Conservation (phyloP, 768 basidiomycete genomes). For the Naematelia aurantialba region DNA sequence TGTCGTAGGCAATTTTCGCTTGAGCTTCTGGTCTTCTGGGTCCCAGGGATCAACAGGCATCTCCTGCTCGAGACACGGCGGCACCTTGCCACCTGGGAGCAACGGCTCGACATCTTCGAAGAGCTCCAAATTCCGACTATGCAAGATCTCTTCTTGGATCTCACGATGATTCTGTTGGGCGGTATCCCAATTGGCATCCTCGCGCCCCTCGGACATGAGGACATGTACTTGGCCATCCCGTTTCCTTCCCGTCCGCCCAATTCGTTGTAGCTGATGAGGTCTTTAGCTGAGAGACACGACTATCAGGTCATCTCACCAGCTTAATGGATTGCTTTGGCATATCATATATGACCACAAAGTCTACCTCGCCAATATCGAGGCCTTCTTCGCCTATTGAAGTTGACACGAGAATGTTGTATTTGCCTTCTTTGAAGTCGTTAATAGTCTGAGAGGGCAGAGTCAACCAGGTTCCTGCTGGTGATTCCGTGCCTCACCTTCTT, state of each 20-base stretch:
- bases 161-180: slow-evolving; percentile 80
- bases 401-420: slow-evolving; percentile 86
- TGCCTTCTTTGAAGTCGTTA: slow-evolving; percentile 76
- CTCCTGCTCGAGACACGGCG: slow-evolving; percentile 69
- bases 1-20: slow-evolving; percentile 13
- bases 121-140: slow-evolving; percentile 80
- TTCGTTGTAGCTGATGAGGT: slow-evolving; percentile 80
- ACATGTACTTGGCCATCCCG: slow-evolving; percentile 85
- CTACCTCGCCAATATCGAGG: slow-evolving; percentile 95
- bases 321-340: slow-evolving; percentile 93
- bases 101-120: slow-evolving; percentile 88
- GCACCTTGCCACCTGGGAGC: slow-evolving; percentile 71
- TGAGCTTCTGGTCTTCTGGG: slow-evolving; percentile 35
- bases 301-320: slow-evolving; percentile 75
- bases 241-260: slow-evolving; percentile 92
- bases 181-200: slow-evolving; percentile 83
- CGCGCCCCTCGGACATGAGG: slow-evolving; percentile 81
- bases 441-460: slow-evolving; percentile 61
- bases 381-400: slow-evolving; percentile 98
- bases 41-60: slow-evolving; percentile 67
- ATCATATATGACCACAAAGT: slow-evolving; percentile 93
- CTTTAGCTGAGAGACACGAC: no score
- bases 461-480: background rate
- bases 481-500: slow-evolving; percentile 61
- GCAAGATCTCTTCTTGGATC: slow-evolving; percentile 80